Conservation (phyloP, 805 yeast species). For the Saturnispora sanitii region DNA sequence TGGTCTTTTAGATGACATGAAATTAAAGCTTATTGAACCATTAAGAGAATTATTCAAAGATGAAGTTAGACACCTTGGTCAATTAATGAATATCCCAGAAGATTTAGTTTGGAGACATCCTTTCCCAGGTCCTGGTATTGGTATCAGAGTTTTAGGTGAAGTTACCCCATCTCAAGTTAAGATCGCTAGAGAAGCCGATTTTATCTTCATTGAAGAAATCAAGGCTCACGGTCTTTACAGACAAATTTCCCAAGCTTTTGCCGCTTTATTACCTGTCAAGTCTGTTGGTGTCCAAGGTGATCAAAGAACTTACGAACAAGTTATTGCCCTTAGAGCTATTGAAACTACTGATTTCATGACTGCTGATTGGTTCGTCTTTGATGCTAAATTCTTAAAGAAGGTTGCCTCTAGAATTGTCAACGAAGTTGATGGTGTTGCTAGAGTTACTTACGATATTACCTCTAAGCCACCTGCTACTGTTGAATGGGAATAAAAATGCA, state of each 20-base stretch:
- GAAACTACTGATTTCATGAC: conserved; percentile 99
- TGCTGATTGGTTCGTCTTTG: conserved; percentile 97
- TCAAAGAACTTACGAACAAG: conserved; percentile 98
- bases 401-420: conserved; percentile 95
- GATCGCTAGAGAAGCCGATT: conserved; percentile 96
- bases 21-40: conserved; percentile 96
- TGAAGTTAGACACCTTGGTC: conserved; percentile 95
- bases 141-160: conserved; percentile 95
- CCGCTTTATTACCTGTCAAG: conserved; percentile 92
- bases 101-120: conserved; percentile 99
- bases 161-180: conserved; percentile 88
- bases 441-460: conserved; percentile 97
- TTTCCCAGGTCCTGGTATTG: conserved; percentile 99
- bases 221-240: conserved; percentile 85
- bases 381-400: conserved; percentile 80
- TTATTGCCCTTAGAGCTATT: conserved; percentile 95
- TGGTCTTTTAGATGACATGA: conserved; percentile 96
- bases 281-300: conserved; percentile 99
- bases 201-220: conserved; percentile 93
- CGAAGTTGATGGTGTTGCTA: conserved; percentile 97
- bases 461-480: conserved; percentile 99
- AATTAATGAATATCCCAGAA: conserved; percentile 87
- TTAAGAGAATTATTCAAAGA: conserved; percentile 97
- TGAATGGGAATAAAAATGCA: conserved; percentile 97
- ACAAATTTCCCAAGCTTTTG: conserved; percentile 95